These are phyloP conservation scores for Aaosphaeria pasadenensis DNA, from an alignment of 2,329 filamentous ascomycete genomes.

Conservation along the genomic window DNA sequence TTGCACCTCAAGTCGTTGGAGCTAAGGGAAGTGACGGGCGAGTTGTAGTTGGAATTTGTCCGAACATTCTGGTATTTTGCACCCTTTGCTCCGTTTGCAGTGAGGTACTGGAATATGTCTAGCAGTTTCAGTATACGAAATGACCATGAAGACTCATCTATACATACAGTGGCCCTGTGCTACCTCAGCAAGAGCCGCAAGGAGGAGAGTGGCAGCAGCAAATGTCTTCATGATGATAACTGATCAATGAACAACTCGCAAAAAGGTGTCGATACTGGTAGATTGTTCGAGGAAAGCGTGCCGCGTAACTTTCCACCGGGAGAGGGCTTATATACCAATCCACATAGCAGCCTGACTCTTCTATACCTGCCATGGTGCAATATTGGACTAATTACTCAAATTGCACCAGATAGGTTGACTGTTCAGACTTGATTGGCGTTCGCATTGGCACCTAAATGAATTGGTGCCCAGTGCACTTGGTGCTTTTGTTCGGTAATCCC, in stretches of 20 bases:
- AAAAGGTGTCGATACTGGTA: background rate
- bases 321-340: conserved; percentile 11
- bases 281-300: background rate
- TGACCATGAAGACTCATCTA: too few species aligned
- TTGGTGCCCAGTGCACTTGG: conserved; percentile 4
- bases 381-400: conserved; percentile 17
- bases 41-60: conserved; percentile 38
- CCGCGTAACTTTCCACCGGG: background rate
- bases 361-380: conserved; percentile 1
- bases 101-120: conserved; percentile 39
- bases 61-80: conserved; percentile 34
- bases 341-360: too few species aligned
- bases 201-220: conserved; percentile 26
- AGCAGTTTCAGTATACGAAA: background rate
- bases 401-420: conserved; percentile 11
- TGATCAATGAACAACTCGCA: too few species aligned
- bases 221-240: conserved; percentile 30
- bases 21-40: conserved; percentile 30
- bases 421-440: conserved; percentile 17
- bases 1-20: conserved; percentile 36
- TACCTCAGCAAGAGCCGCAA: conserved; percentile 32
- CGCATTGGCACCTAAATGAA: conserved; percentile 25
- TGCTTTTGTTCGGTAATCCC: too few species aligned
- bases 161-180: conserved; percentile 35
- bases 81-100: conserved; percentile 34